These are phyloP conservation scores for Aspergillus hancockii DNA, from an alignment of 495 filamentous ascomycete genomes.

Conservation along the genomic window DNA sequence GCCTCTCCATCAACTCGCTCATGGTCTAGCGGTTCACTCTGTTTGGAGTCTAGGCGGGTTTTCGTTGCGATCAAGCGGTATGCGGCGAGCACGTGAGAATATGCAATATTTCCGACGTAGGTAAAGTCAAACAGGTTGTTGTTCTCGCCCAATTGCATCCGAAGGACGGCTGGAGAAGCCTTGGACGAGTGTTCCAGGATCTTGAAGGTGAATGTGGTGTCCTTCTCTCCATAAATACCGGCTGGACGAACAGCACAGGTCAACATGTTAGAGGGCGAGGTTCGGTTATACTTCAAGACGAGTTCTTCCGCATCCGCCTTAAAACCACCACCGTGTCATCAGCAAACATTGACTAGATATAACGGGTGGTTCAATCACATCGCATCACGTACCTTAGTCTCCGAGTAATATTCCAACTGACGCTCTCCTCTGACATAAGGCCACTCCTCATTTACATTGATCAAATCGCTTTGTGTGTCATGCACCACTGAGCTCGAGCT, in stretches of 20 bases:
- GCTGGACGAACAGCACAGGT: slow-evolving; percentile 83
- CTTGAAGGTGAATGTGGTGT: slow-evolving; percentile 68
- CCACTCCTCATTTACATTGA: slow-evolving; percentile 88
- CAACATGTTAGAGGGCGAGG: slow-evolving; percentile 61
- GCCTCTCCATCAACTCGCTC: slow-evolving; percentile 90
- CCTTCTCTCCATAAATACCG: slow-evolving; percentile 89
- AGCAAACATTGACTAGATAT: slow-evolving; percentile 1
- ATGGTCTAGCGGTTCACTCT: slow-evolving; percentile 63
- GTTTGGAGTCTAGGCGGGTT: slow-evolving; percentile 50
- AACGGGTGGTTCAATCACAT: slow-evolving; percentile 1
- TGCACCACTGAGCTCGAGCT: slow-evolving; percentile 86
- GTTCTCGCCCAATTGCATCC: slow-evolving; percentile 85
- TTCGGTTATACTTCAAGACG: slow-evolving; percentile 82
- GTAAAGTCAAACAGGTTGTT: slow-evolving; percentile 70
- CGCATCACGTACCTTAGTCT: slow-evolving; percentile 66
- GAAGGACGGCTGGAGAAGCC: slow-evolving; percentile 60
- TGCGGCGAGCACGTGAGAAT: slow-evolving; percentile 55
- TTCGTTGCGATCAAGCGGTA: slow-evolving; percentile 66
- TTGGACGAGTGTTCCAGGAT: slow-evolving; percentile 44
- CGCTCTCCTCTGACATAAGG: slow-evolving; percentile 68
- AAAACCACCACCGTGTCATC: not conserved
- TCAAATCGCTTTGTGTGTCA: slow-evolving; percentile 75
- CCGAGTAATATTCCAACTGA: slow-evolving; percentile 89
- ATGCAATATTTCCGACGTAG: slow-evolving; percentile 55
- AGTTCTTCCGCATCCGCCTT: slow-evolving; percentile 87